Base-by-base conservation (phyloP, 306 rosid genomes). In the Oemleria cerasiformis region DNA sequence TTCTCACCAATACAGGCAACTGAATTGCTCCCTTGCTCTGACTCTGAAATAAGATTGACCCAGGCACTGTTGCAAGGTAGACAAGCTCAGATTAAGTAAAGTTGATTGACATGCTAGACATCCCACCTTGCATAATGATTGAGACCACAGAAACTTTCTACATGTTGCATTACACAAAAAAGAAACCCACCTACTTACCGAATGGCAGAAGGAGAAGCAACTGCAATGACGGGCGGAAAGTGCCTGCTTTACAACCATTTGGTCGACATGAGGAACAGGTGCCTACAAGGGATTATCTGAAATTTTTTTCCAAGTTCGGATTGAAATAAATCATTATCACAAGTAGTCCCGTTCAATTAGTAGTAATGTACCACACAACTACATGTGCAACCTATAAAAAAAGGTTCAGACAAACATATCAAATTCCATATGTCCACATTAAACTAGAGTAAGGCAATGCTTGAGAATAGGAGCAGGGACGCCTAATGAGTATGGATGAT, bases 201-300 rank as follows among this genome's bases (percentile, higher is more conserved):
- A 79, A 95, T 77, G 38, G 99, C 87, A 36, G 99, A 95, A 73
- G 99, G 97, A 48, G 99, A 95, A 72, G 97, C 99, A 72, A 81
- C 97, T 11, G 99, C 83, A 83, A 95, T 75, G 78, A 95, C 93
- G 96, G 36, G 85, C 84, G 40, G 83, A 80, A 62, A 85, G 90
- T 55, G 99, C 99, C 80, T 84, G 84, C 84, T 88, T 80, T 16
- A 91, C 78, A 71, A 77, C 79, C 65, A 65, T 66, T 73, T 76
- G 86, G 71, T 89, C 92, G 23, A 95, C 90, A 38, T 84, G 77
- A 57, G 87, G 88, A 56, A 95, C 92, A 63, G 92, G 96, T 70
- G 84, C 90, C 99, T 95, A 91, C 55, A 78, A 78, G 39, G 70
- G 51, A 70, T 40, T 71, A 66, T 67, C 70, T 42, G 50, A 71